Base-by-base conservation (phyloP, 768 basidiomycete species). In the Lyophyllum semitale region DNA sequence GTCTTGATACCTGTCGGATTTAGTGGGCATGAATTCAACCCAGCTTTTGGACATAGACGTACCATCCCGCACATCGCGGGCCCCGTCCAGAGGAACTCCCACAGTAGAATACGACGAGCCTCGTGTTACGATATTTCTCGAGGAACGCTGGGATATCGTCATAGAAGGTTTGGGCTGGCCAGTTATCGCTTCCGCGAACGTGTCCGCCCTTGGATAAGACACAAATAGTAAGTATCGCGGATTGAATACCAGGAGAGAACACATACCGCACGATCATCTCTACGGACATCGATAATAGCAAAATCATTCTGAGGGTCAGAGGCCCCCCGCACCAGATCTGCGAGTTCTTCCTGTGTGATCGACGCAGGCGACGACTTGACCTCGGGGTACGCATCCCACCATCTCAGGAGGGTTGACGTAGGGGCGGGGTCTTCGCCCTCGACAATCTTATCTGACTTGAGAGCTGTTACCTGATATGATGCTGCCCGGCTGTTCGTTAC, bases 1-100 rank as follows among this genome's bases (percentile, higher is more conserved):
- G 57, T 82, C 78, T 61, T 80, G 80, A 59, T 82, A 82, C 81
- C 81, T 82, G 42, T 9, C 18, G 11, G 25, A 22, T 7, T 41
- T 32, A 30, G 9, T 12, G 48, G 15, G 35, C 37, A 23, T 13
- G 15, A 11, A 40, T 35, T n/a, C n/a, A n/a, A n/a, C n/a, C n/a
- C n/a, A n/a, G n/a, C n/a, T n/a, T n/a, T n/a, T n/a, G n/a, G n/a
- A n/a, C n/a, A n/a, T n/a, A n/a, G 25, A 49, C 35, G 26, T 64
- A 83, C 84, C 82, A 85, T 65, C 75, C 77, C 18, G 82, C 83
- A 65, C 78, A 82, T 12, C 83, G 71, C 15, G 83, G 81, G 1
- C 73, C 83, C 26, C 84, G 70, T 17, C 82, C 82, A 38, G 71
- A 68, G 1, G 80, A 83, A 59, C 79, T 79, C 38, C 72, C 68